phyloP scores from a whole-genome alignment of 2,329 filamentous ascomycete genomes.

The Thielaviopsis euricoi region DNA sequence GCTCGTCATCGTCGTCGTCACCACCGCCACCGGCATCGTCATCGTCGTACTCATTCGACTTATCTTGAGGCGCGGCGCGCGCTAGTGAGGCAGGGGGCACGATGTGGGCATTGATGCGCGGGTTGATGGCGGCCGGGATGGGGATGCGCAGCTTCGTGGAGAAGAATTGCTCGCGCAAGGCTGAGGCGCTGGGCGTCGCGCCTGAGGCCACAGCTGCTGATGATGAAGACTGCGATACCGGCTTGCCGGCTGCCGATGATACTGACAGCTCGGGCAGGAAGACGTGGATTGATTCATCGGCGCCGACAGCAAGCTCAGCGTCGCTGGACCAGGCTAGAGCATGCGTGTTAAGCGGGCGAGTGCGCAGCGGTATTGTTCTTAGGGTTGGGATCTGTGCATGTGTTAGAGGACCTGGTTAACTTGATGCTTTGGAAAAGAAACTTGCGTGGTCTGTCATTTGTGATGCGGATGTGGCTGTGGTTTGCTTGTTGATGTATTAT shows the following conservation, averaged over 20 bases:
- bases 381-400: constrained; percentile 27
- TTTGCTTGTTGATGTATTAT: background rate
- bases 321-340: constrained; percentile 38
- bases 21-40: constrained; percentile 10
- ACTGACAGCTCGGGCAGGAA: constrained; percentile 30
- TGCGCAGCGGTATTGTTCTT: constrained; percentile 26
- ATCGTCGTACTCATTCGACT: constrained; percentile 3
- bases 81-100: background rate
- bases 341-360: constrained; percentile 27
- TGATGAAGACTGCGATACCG: constrained; percentile 5
- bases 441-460: constrained; percentile 7
- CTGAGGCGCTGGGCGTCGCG: constrained; percentile 14
- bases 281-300: constrained; percentile 37
- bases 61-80: background rate
- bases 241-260: constrained; percentile 11
- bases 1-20: constrained; percentile 14
- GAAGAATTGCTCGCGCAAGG: constrained; percentile 14
- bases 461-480: background rate
- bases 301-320: constrained; percentile 37
- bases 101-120: constrained; percentile 8
- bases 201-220: constrained; percentile 1
- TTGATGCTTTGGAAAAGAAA: background rate
- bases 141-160: constrained; percentile 12
- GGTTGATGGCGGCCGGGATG: constrained; percentile 10
- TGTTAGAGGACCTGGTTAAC: background rate